Conservation (phyloP, 2,329 filamentous ascomycete genomes). For the Fusarium piperis region DNA sequence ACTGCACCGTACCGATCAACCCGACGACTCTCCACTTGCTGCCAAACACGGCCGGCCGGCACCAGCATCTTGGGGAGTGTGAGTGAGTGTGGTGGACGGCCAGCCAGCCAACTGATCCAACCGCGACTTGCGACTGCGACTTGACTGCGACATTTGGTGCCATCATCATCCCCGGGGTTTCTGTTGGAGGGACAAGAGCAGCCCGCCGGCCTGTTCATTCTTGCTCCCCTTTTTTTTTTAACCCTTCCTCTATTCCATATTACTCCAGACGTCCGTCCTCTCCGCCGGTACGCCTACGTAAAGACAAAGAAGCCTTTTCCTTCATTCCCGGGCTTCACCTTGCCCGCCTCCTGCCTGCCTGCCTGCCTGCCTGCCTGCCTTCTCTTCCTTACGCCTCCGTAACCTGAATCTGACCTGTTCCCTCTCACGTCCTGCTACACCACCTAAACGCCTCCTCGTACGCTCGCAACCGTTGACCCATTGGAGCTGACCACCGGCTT, state of each 20-base stretch:
- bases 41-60: constrained; percentile 25
- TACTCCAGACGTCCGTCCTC: neutral
- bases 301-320: constrained; percentile 20
- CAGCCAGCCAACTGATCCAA: neutral
- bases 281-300: neutral
- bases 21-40: constrained; percentile 21
- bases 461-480: constrained; percentile 21
- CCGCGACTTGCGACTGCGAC: constrained; percentile 10
- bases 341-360: constrained; percentile 11
- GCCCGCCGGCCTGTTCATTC: constrained; percentile 8
- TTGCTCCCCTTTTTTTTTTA: neutral
- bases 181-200: constrained; percentile 11
- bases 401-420: constrained; percentile 26
- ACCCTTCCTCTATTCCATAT: neutral
- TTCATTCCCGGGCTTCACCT: neutral
- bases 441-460: constrained; percentile 31
- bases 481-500: constrained; percentile 5
- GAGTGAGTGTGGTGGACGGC: constrained; percentile 4
- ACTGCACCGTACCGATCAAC: constrained; percentile 13
- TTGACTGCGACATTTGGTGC: constrained; percentile 17
- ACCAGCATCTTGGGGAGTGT: neutral
- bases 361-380: constrained; percentile 5
- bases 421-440: constrained; percentile 26
- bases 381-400: constrained; percentile 17
- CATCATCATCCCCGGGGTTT: constrained; percentile 8